Evolutionary conservation across 148 eudicot genomes (phyloP), one percentile per base, ranked within the genome.

Genomic region (Dianthus caryophyllus): DNA sequence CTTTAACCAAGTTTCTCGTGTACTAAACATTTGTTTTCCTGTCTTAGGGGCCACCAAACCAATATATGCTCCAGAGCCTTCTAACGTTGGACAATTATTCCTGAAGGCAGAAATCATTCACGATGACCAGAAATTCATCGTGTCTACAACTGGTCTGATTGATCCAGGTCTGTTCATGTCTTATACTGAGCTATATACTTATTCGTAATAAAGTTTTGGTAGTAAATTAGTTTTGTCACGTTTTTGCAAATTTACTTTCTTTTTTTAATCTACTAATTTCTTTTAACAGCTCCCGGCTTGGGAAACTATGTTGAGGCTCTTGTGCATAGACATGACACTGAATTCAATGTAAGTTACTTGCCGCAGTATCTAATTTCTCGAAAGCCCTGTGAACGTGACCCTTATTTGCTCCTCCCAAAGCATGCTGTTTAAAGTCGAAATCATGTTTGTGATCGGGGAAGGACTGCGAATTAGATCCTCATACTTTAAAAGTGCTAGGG

Each of bases 231-330:
- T 18, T 25, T 39, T 13, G 7, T 39, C 53, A 18, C 52, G 31
- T 72, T 16, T 68, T 24, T 20, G 48, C 53, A 75, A 38, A 58
- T 63, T 63, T 7, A 22, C 48, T 47, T 7, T 3, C 7, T 62
- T 46, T 41, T 57, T 77, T 12, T n/a, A n/a, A n/a, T n/a, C n/a
- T n/a, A n/a, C 71, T 68, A 16, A 69, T 51, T 1, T 53, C n/a
- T 18, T 17, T 36, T 9, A 16, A 71, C 97, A 95, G 99, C 99
- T 73, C 86, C 99, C 26, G 99, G 99, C 65, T 85, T 95, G 80
- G 99, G 99, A 68, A 95, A 85, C 88, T 95, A 90, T 66, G 97
- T 90, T 62, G 99, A 95, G 84, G 91, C 99, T 63, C 84, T 95
- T 79, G 96, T 87, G 72, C 86, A 81, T 33, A 82, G 96, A 67